Conservation (phyloP, 1,139 yeast genomes). For the Candida sp. region DNA sequence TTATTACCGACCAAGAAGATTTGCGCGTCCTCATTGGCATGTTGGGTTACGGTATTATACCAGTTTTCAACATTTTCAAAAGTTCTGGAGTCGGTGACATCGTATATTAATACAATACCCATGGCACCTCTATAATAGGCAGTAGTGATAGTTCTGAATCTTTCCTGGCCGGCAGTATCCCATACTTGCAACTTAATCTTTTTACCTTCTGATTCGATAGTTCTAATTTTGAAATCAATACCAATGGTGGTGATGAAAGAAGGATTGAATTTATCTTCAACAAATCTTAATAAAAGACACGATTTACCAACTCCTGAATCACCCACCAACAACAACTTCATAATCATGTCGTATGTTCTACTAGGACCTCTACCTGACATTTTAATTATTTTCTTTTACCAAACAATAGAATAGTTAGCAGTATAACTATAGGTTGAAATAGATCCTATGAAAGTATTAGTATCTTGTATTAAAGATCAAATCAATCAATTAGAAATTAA, state of each 20-base stretch:
- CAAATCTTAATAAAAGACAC: constrained; percentile 88
- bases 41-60: constrained; percentile 94
- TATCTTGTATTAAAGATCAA: too few species aligned
- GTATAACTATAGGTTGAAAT: too few species aligned
- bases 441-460: too few species aligned
- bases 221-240: constrained; percentile 95
- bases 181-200: constrained; percentile 93
- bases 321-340: constrained; percentile 91
- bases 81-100: constrained; percentile 92
- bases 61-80: constrained; percentile 85
- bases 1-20: constrained; percentile 93
- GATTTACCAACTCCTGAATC: constrained; percentile 99
- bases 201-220: constrained; percentile 91
- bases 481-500: too few species aligned
- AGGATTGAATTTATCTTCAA: constrained; percentile 96
- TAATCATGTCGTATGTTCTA: constrained; percentile 88
- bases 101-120: constrained; percentile 96
- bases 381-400: constrained; percentile 1
- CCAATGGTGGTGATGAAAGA: constrained; percentile 97
- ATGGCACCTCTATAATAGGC: constrained; percentile 99
- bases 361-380: constrained; percentile 64
- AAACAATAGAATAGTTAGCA: too few species aligned
- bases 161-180: constrained; percentile 99
- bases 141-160: constrained; percentile 96
- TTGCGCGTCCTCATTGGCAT: constrained; percentile 95